phyloP scores from a whole-genome alignment of 305 asterid genomes.

The Fraxinus sp. region DNA sequence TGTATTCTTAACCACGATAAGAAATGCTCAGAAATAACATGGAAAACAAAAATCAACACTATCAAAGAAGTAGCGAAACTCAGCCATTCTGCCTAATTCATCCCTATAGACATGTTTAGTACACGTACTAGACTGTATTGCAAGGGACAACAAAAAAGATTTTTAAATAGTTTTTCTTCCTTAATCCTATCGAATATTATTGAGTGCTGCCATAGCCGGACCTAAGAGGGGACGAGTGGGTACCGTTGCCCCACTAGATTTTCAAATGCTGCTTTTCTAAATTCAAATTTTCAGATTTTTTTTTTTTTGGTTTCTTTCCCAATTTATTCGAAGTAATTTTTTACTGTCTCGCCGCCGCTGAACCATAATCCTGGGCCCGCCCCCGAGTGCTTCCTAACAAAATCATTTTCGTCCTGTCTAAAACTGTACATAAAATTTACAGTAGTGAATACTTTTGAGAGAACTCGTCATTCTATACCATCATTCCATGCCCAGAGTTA shows the following conservation, averaged over 20 bases:
- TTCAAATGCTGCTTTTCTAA: too few relatives aligned
- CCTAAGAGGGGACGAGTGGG: too few relatives aligned
- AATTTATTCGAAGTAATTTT: too few relatives aligned
- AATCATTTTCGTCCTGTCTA: not conserved
- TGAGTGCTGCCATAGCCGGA: too few relatives aligned
- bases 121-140: not conserved
- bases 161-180: not conserved
- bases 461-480: not conserved
- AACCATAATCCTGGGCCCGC: too few relatives aligned
- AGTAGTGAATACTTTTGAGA: not conserved
- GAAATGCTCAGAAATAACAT: not conserved
- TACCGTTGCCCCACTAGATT: too few relatives aligned
- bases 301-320: too few relatives aligned
- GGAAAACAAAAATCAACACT: not conserved
- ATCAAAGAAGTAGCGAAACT: not conserved
- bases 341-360: too few relatives aligned
- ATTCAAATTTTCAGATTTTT: too few relatives aligned
- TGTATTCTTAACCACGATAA: not conserved
- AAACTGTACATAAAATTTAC: not conserved
- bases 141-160: not conserved
- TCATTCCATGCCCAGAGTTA: not conserved
- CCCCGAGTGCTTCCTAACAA: not conserved
- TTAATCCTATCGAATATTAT: not conserved
- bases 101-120: not conserved
- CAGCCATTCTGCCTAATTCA: not conserved